These are phyloP conservation scores for Pichia cactophila DNA, from an alignment of 1,139 yeast species.

Conservation along the genomic window DNA sequence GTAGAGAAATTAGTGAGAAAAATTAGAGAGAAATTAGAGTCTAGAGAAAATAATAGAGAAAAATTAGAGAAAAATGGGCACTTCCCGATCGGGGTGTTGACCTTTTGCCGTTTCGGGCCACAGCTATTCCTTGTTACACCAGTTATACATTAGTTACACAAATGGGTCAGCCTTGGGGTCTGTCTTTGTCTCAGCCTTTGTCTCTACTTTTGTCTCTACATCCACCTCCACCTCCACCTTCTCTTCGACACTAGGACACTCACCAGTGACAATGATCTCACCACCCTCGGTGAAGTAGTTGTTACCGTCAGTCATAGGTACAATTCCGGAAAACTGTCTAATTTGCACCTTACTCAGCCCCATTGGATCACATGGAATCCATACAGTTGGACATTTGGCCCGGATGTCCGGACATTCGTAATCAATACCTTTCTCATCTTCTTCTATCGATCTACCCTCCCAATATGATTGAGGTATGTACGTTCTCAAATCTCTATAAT, in stretches of 20 bases:
- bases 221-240: too few relatives aligned
- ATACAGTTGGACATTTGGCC: constrained; percentile 55
- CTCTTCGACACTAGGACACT: not conserved
- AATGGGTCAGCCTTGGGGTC: too few relatives aligned
- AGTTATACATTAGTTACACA: too few relatives aligned
- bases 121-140: too few relatives aligned
- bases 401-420: constrained; percentile 59
- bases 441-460: constrained; percentile 33
- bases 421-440: constrained; percentile 42
- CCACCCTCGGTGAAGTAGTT: constrained; percentile 54
- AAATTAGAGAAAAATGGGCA: too few relatives aligned
- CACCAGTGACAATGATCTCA: constrained; percentile 43
- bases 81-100: not conserved
- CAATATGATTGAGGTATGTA: constrained; percentile 31
- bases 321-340: constrained; percentile 46
- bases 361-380: constrained; percentile 65
- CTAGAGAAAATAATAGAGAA: too few relatives aligned
- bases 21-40: too few relatives aligned
- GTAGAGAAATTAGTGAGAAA: too few relatives aligned
- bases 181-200: too few relatives aligned
- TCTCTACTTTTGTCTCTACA: too few relatives aligned
- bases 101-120: not conserved
- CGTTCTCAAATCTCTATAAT: constrained; percentile 29
- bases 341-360: constrained; percentile 61
- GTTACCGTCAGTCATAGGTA: constrained; percentile 51